Evolutionary conservation across 768 basidiomycete species (phyloP).

Genomic region (Galerina sulciceps): DNA sequence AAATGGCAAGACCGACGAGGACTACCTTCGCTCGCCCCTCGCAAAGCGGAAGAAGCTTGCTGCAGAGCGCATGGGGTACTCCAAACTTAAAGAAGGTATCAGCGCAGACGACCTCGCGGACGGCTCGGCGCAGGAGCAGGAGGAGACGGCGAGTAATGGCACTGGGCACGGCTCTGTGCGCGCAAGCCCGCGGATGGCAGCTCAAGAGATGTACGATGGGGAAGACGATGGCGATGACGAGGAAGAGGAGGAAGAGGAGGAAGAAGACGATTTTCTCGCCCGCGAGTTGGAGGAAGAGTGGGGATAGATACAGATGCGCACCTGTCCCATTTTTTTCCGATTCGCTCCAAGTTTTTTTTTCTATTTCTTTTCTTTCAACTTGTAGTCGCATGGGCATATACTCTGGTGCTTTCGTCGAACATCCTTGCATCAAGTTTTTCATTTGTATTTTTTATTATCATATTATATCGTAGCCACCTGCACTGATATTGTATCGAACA

Average conservation of each 20-base stretch:
- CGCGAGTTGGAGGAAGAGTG: constrained; percentile 77
- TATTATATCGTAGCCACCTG: neutral
- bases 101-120: constrained; percentile 53
- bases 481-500: constrained; percentile 3
- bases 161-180: constrained; percentile 7
- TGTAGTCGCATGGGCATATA: neutral
- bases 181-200: constrained; percentile 5
- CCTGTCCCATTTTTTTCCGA: neutral
- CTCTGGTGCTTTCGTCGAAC: constrained; percentile 5
- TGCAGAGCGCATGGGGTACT: constrained; percentile 65
- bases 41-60: constrained; percentile 82
- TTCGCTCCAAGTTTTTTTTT: neutral
- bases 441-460: constrained; percentile 3
- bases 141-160: constrained; percentile 22
- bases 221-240: constrained; percentile 46
- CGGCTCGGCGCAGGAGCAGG: constrained; percentile 7
- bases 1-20: constrained; percentile 36
- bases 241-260: constrained; percentile 55
- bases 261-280: constrained; percentile 83
- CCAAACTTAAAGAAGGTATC: constrained; percentile 70
- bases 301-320: constrained; percentile 69
- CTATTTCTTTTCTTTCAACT: neutral
- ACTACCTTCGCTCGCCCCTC: constrained; percentile 67
- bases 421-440: neutral
- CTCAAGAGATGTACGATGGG: constrained; percentile 32